Conservation (phyloP, 495 filamentous ascomycete species). For the Aspergillus ellipticus region DNA sequence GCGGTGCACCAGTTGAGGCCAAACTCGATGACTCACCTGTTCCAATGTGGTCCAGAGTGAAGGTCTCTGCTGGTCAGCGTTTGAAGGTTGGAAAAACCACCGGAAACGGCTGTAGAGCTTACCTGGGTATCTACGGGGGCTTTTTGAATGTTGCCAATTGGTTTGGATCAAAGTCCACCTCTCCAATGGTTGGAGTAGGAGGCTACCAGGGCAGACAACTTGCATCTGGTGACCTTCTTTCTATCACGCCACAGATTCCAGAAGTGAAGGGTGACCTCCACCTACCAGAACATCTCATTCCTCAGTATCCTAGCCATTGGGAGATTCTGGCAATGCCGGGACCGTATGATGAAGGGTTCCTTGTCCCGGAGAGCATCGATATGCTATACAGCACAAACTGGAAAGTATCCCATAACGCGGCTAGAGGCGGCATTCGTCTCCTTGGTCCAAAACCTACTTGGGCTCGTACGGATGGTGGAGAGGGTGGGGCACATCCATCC, state of each 20-base stretch:
- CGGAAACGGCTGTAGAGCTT: conserved; percentile 50
- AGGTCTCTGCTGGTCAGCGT: conserved; percentile 47
- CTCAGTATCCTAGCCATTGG: conserved; percentile 42
- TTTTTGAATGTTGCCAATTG: conserved; percentile 52
- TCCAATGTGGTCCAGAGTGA: conserved; percentile 52
- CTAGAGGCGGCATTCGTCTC: conserved; percentile 53
- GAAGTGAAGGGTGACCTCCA: conserved; percentile 20
- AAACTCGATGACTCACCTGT: conserved; percentile 42
- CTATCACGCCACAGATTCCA: conserved; percentile 29
- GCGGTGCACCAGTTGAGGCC: conserved; percentile 49
- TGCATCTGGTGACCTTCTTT: conserved; percentile 48
- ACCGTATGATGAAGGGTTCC: conserved; percentile 54
- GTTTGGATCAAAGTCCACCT: conserved; percentile 58
- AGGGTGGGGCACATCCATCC: conserved; percentile 57
- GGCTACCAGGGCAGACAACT: conserved; percentile 56
- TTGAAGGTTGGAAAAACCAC: conserved; percentile 53
- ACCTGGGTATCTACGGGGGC: conserved; percentile 57
- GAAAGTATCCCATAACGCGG: conserved; percentile 58
- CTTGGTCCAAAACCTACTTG: conserved; percentile 54
- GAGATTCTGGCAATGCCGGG: conserved; percentile 53
- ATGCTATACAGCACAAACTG: conserved; percentile 55
- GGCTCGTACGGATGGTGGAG: conserved; percentile 54
- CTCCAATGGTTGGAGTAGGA: conserved; percentile 53
- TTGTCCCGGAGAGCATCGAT: conserved; percentile 47
- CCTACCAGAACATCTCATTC: conserved; percentile 39